Conservation (phyloP, 202 grass and related monocot genomes). For the Digitaria exilis region DNA sequence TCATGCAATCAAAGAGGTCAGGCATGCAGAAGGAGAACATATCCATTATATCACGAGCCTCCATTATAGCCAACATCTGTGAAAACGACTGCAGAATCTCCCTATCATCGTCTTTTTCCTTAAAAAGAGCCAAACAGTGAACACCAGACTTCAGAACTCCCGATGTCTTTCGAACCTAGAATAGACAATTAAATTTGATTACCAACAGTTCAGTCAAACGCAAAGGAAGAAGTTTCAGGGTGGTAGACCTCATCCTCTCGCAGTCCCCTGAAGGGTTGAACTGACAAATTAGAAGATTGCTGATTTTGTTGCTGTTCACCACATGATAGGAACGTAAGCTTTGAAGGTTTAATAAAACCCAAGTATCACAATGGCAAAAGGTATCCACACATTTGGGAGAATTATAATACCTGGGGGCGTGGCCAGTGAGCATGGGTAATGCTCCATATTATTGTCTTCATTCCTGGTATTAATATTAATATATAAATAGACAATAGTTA, state of each 20-base stretch:
- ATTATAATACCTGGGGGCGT: constrained; percentile 70
- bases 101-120: constrained; percentile 96
- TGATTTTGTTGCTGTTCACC: constrained; percentile 70
- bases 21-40: constrained; percentile 98
- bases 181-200: constrained; percentile 42
- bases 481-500: constrained; percentile 31
- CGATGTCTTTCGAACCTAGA: constrained; percentile 86
- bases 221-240: constrained; percentile 31
- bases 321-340: constrained; percentile 39
- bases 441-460: constrained; percentile 99
- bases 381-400: constrained; percentile 20
- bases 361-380: constrained; percentile 11
- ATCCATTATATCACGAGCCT: constrained; percentile 97
- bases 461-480: constrained; percentile 66
- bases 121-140: constrained; percentile 90
- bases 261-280: constrained; percentile 83
- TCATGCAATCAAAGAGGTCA: constrained; percentile 94
- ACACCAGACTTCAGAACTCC: constrained; percentile 95
- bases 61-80: constrained; percentile 95
- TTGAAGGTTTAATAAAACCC: constrained; percentile 13
- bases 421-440: constrained; percentile 94
- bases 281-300: constrained; percentile 78
- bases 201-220: constrained; percentile 20
- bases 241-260: constrained; percentile 89
- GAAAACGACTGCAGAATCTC: constrained; percentile 95